Conservation (phyloP, 371 early-diverging fungal species). For the Mortierella sp. region DNA sequence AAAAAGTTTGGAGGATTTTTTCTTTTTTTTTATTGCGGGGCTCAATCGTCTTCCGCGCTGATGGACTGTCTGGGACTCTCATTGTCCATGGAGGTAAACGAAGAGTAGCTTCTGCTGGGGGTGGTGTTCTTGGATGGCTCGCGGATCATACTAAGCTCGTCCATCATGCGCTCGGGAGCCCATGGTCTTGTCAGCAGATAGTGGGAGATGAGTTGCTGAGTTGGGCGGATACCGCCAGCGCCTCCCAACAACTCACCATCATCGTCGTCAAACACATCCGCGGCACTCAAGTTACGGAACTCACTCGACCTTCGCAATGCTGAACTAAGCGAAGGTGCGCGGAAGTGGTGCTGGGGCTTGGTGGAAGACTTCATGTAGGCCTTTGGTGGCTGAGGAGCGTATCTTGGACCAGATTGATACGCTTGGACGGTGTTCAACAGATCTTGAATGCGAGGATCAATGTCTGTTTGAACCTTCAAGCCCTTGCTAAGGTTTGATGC, state of each 20-base stretch:
- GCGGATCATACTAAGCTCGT: conserved; percentile 74
- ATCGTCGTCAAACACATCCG: conserved; percentile 49
- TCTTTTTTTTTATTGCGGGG: background rate
- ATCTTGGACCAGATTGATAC: conserved; percentile 73
- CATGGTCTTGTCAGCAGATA: conserved; percentile 73
- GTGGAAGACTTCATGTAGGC: conserved; percentile 64
- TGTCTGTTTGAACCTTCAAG: conserved; percentile 25
- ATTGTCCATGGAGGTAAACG: too few species aligned
- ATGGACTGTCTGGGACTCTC: too few species aligned
- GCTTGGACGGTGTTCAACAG: conserved; percentile 61
- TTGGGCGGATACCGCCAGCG: conserved; percentile 33
- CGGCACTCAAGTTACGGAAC: conserved; percentile 56
- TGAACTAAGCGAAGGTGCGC: conserved; percentile 60
- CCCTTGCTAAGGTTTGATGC: conserved; percentile 38
- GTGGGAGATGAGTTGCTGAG: conserved; percentile 68
- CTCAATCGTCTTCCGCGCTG: too few species aligned
- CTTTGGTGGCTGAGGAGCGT: conserved; percentile 62
- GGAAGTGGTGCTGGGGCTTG: conserved; percentile 58
- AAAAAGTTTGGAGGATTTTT: too few species aligned
- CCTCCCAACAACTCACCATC: conserved; percentile 51
- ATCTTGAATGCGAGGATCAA: conserved; percentile 66
- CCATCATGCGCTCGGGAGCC: conserved; percentile 77
- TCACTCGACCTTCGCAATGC: conserved; percentile 66
- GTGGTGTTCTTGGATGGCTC: conserved; percentile 65
- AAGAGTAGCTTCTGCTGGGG: background rate